These are phyloP conservation scores for Dalbergia cultrata DNA, from an alignment of 306 rosid species.

Conservation along the genomic window DNA sequence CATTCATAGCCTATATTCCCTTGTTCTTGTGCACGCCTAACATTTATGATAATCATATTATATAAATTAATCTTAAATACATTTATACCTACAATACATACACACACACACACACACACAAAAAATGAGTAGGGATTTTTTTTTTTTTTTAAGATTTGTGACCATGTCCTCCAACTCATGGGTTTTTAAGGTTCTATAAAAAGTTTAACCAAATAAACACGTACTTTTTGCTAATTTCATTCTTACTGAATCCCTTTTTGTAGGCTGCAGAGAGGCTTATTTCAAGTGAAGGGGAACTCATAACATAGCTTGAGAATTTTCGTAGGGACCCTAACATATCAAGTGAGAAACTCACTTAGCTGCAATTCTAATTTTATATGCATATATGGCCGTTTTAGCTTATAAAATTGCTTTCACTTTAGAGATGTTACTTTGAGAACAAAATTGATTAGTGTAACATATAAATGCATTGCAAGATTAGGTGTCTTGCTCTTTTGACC, in stretches of 20 bases:
- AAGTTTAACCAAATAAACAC: no score
- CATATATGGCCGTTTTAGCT: slow-evolving; percentile 11
- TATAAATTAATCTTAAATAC: no score
- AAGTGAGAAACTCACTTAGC: slow-evolving; percentile 61
- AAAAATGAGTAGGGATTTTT: no score
- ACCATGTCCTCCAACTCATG: no score
- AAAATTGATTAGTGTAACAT: slow-evolving; percentile 11
- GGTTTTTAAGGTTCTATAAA: no score
- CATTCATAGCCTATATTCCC: no score
- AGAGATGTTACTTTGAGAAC: slow-evolving; percentile 31
- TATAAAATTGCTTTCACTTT: slow-evolving; percentile 27
- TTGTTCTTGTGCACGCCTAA: no score
- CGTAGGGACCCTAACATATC: slow-evolving; percentile 75
- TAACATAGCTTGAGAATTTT: slow-evolving; percentile 74
- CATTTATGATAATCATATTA: no score
- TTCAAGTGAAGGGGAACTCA: slow-evolving; percentile 79
- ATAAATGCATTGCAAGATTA: not conserved
- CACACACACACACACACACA: no score
- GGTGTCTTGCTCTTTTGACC: not conserved
- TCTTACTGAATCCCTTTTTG: slow-evolving; percentile 35
- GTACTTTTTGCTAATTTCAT: slow-evolving; percentile 26
- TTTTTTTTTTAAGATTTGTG: no score
- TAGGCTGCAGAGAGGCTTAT: slow-evolving; percentile 96
- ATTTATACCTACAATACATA: no score
- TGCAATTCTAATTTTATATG: slow-evolving; percentile 24